Evolutionary conservation across 345 rosid genomes (phyloP).

Genomic region (Rhodamnia argentea): DNA sequence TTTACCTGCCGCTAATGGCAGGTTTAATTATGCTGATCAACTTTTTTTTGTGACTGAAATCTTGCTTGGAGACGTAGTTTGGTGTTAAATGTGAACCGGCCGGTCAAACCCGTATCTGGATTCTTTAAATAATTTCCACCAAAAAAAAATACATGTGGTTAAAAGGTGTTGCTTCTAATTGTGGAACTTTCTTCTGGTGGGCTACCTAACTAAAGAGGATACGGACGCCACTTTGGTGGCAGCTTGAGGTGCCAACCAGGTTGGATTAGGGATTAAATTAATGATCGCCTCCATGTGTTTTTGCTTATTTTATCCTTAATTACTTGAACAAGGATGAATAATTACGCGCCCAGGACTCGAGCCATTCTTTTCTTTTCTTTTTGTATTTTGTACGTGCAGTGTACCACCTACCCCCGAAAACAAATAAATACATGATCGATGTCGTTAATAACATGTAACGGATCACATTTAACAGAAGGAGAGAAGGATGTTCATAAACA

Average conservation of each 20-base stretch:
- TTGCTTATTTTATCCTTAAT: neutral
- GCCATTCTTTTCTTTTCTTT: neutral
- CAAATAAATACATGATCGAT: neutral
- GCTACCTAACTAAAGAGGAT: neutral
- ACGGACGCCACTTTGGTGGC: neutral
- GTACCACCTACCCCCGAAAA: neutral
- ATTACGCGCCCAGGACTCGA: neutral
- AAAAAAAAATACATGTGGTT: neutral
- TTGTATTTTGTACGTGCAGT: neutral
- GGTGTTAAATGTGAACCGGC: too few relatives aligned
- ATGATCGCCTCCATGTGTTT: neutral
- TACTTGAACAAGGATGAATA: neutral
- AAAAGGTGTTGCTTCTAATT: neutral
- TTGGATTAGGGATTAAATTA: neutral
- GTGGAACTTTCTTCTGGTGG: neutral
- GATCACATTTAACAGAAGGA: neutral
- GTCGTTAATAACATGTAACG: neutral
- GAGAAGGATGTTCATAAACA: neutral
- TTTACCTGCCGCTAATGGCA: neutral
- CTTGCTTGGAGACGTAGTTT: neutral
- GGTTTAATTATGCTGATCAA: neutral
- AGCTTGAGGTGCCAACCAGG: neutral
- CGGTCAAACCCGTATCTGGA: neutral
- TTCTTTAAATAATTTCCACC: neutral
- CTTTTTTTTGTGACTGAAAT: neutral